Base-by-base conservation (phyloP, 2,329 filamentous ascomycete genomes). In the Tolypocladium sp. region DNA sequence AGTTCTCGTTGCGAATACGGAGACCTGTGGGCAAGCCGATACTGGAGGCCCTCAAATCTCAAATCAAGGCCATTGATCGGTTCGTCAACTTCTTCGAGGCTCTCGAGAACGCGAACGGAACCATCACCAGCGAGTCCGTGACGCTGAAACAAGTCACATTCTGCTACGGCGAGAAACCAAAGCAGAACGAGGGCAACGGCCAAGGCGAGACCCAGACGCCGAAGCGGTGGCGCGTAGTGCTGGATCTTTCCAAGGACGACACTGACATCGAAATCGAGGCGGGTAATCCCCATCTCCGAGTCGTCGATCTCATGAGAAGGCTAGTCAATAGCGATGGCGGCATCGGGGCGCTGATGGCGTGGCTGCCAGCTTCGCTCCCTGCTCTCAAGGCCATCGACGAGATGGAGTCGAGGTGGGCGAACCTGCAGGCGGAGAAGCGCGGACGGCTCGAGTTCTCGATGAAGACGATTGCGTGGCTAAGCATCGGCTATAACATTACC, bases 1-100 rank as follows among this genome's bases (percentile, higher is more conserved):
- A 83, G 58, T 88, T 91, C 69, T 79, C 80, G 20, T 75, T 91
- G 57, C 77, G 81, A 9, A 74, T 91, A 42, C 78, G 81, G 12
- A 81, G 83, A 0, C 74, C 77, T 2, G 81, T 88, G 53, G 86
- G 86, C 25, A 74, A 77, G 52, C 77, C 85, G 1, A 78, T 88
- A 17, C 71, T 91, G 4, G 77, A 80, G 4, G 74, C 78, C n/a
- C 77, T 92, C 25, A 76, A 79, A 62, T 76, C 80, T 56, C 80
- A 86, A 35, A 76, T 92, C 53, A 81, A 84, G 64, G 82, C 85
- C 15, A 82, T 94, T 59, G 84, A 89, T 66, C 83, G 87, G 25
- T 79, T 94, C 35, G 85, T 91, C 44, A 81, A 82, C 51, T 90
- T 90, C 66, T 77, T 91, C 33, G 81, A 85, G 52, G 84, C 87